phyloP scores from a whole-genome alignment of 1,139 yeast genomes.

The Diutina rugosa region DNA sequence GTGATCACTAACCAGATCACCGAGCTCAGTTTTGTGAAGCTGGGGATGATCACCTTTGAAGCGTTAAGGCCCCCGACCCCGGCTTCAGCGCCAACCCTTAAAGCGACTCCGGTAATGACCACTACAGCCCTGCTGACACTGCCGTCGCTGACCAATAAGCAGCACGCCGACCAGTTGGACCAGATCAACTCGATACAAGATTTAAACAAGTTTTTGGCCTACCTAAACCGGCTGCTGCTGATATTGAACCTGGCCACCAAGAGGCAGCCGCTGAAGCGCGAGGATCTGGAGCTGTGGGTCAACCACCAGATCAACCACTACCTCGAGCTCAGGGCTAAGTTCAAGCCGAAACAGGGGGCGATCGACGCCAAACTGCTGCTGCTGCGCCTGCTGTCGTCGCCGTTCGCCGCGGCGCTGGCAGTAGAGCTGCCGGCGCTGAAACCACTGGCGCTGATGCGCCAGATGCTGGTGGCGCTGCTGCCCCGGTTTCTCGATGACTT shows the following conservation, averaged over 20 bases:
- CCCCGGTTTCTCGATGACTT: neutral
- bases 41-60: constrained; percentile 33
- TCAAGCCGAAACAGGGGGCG: neutral
- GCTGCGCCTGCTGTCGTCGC: neutral
- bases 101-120: constrained; percentile 4
- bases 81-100: neutral
- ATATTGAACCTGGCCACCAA: constrained; percentile 31
- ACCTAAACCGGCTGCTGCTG: constrained; percentile 25
- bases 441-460: neutral
- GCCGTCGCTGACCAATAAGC: neutral
- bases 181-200: constrained; percentile 31
- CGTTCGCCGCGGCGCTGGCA: neutral
- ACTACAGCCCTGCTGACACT: constrained; percentile 4
- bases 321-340: constrained; percentile 15
- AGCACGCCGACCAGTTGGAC: constrained; percentile 8
- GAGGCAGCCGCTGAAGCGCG: constrained; percentile 8
- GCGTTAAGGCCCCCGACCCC: constrained; percentile 17
- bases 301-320: constrained; percentile 25
- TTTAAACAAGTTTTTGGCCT: constrained; percentile 28
- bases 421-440: neutral
- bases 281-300: constrained; percentile 9
- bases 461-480: neutral
- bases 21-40: constrained; percentile 32
- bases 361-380: neutral
- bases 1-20: constrained; percentile 32